Conservation (phyloP, 2,329 filamentous ascomycete genomes). For the Metarhizium brunneum region DNA sequence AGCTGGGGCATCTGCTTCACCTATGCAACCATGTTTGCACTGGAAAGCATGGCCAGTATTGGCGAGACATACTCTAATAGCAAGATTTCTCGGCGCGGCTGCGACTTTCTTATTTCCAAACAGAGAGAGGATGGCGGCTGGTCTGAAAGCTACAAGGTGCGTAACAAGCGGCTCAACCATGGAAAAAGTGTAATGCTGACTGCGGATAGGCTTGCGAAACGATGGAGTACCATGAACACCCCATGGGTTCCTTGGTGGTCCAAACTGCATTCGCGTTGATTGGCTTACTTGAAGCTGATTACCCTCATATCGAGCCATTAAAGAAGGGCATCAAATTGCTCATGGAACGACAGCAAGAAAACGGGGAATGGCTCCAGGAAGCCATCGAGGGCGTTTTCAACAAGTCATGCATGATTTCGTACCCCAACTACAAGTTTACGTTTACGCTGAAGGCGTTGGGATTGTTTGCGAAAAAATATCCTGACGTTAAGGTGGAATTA, state of each 20-base stretch:
- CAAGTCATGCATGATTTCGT: constrained; percentile 98
- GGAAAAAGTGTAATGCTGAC: constrained; percentile 9
- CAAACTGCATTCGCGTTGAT: constrained; percentile 90
- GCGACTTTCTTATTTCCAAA: constrained; percentile 75
- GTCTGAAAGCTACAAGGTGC: constrained; percentile 83
- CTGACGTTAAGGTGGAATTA: constrained; percentile 45
- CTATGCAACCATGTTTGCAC: constrained; percentile 91
- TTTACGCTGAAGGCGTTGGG: constrained; percentile 92
- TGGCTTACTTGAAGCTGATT: constrained; percentile 72
- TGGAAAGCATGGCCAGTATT: constrained; percentile 73
- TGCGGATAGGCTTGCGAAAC: constrained; percentile 59
- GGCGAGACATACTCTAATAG: constrained; percentile 77
- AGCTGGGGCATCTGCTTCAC: constrained; percentile 98
- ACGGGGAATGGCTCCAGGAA: constrained; percentile 93
- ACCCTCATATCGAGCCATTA: constrained; percentile 64
- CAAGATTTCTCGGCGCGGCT: constrained; percentile 60
- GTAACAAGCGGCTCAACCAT: constrained; percentile 8
- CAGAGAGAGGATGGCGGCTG: constrained; percentile 88
- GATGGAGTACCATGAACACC: constrained; percentile 65
- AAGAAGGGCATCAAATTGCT: constrained; percentile 68
- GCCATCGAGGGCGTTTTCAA: constrained; percentile 98
- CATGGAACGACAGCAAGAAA: constrained; percentile 73
- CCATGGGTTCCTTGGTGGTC: constrained; percentile 73
- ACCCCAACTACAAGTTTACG: constrained; percentile 97
- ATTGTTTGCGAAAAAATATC: constrained; percentile 70